Percentiles rank a stretch among this genome's conserved stretches.
These are phyloP conservation scores for Phytophthora sp. DNA, from an alignment of 352 stramenopile species.

Conservation along the genomic window DNA sequence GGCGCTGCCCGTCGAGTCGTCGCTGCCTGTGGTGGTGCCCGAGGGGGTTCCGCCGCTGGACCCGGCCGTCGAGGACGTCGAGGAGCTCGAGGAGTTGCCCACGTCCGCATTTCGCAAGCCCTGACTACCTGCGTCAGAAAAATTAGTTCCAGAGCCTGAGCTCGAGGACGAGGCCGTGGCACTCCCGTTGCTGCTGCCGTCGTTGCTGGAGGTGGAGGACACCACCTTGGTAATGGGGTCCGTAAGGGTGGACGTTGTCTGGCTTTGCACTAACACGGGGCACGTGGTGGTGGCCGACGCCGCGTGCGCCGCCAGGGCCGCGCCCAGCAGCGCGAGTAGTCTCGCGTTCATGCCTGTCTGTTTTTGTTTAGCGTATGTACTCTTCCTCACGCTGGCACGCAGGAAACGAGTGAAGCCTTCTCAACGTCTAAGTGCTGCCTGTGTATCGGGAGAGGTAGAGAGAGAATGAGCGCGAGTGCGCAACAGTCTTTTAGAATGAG, in stretches of 20 bases:
- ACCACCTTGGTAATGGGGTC: constrained; percentile 61
- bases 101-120: constrained; percentile 24
- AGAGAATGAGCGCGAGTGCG: constrained; percentile 26
- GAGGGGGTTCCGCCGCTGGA: constrained; percentile 32
- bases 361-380: constrained; percentile 4
- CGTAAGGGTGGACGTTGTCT: constrained; percentile 63
- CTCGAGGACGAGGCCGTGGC: constrained; percentile 18
- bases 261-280: constrained; percentile 65
- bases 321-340: constrained; percentile 38
- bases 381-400: constrained; percentile 13
- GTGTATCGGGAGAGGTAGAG: constrained; percentile 25
- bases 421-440: constrained; percentile 19
- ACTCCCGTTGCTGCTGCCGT: constrained; percentile 40
- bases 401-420: constrained; percentile 20
- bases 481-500: constrained; percentile 5
- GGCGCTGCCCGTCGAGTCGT: constrained; percentile 23
- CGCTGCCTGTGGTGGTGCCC: constrained; percentile 20
- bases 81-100: constrained; percentile 27
- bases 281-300: constrained; percentile 51
- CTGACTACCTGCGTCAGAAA: constrained; percentile 25
- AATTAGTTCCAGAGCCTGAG: constrained; percentile 31
- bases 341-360: constrained; percentile 24
- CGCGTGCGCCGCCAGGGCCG: constrained; percentile 34
- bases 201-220: constrained; percentile 31
- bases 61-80: constrained; percentile 16